Conservation (phyloP, 345 rosid species). For the Gynandropsis gynandra region DNA sequence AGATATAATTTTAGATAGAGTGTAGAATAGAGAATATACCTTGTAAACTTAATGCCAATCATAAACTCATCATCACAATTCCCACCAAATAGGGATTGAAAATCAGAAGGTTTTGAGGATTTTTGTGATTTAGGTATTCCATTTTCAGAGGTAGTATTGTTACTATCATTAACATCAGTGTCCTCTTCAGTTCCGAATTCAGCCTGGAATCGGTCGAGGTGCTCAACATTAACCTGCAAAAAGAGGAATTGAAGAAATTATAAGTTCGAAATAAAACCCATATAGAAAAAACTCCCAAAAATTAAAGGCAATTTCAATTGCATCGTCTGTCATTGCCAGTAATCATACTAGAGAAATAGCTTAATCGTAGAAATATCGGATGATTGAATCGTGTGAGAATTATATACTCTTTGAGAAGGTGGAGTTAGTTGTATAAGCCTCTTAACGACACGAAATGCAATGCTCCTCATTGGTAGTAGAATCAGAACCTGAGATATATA, state of each 20-base stretch:
- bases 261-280: slow-evolving; percentile 2
- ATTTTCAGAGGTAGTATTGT: slow-evolving; percentile 19
- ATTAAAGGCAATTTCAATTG: neutral
- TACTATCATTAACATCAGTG: slow-evolving; percentile 32
- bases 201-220: slow-evolving; percentile 57
- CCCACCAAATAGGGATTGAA: slow-evolving; percentile 70
- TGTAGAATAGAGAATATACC: slow-evolving; percentile 33
- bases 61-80: slow-evolving; percentile 69
- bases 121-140: slow-evolving; percentile 32
- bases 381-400: neutral
- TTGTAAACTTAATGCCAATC: slow-evolving; percentile 87
- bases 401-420: slow-evolving; percentile 54
- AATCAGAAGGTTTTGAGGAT: slow-evolving; percentile 79
- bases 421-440: slow-evolving; percentile 78
- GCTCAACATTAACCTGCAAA: slow-evolving; percentile 69
- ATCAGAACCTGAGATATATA: slow-evolving; percentile 54
- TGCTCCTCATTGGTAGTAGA: slow-evolving; percentile 63
- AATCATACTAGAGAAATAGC: slow-evolving; percentile 3
- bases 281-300: neutral
- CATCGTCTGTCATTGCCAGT: neutral
- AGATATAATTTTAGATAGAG: neutral
- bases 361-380: neutral
- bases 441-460: slow-evolving; percentile 60
- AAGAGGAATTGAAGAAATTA: slow-evolving; percentile 14
- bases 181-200: slow-evolving; percentile 70